Evolutionary conservation across 805 yeast species (phyloP).

Genomic region (Hanseniaspora vineae): DNA sequence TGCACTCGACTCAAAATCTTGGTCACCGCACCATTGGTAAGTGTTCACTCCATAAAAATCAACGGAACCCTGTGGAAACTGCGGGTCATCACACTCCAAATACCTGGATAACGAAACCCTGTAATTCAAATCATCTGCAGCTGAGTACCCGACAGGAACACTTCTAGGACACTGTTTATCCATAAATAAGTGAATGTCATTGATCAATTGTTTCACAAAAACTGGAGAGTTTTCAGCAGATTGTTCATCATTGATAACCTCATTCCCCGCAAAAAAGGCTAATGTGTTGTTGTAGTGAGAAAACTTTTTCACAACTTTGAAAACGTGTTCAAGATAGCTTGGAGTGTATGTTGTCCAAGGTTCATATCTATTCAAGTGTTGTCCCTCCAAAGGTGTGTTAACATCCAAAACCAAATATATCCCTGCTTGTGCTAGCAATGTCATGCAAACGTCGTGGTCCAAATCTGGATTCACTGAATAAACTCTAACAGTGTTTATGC

Average conservation of each 20-base stretch:
- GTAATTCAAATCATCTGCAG: conserved; percentile 81
- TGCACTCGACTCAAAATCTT: conserved; percentile 71
- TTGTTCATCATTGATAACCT: conserved; percentile 65
- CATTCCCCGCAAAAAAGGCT: conserved; percentile 89
- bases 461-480: conserved; percentile 76
- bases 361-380: conserved; percentile 78
- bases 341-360: conserved; percentile 83
- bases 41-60: conserved; percentile 93
- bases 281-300: conserved; percentile 77
- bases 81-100: conserved; percentile 52
- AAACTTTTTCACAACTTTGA: conserved; percentile 69
- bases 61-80: conserved; percentile 35
- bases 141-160: conserved; percentile 90
- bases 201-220: conserved; percentile 62
- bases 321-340: conserved; percentile 60
- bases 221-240: conserved; percentile 60
- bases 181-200: conserved; percentile 72
- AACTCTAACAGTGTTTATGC: conserved; percentile 77
- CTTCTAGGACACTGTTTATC: conserved; percentile 41
- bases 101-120: conserved; percentile 68
- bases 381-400: conserved; percentile 69
- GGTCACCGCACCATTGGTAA: conserved; percentile 94
- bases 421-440: conserved; percentile 79
- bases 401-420: conserved; percentile 87
- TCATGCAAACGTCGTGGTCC: conserved; percentile 84